Evolutionary conservation across 768 basidiomycete species (phyloP).

Genomic region (Mycena polygramma): DNA sequence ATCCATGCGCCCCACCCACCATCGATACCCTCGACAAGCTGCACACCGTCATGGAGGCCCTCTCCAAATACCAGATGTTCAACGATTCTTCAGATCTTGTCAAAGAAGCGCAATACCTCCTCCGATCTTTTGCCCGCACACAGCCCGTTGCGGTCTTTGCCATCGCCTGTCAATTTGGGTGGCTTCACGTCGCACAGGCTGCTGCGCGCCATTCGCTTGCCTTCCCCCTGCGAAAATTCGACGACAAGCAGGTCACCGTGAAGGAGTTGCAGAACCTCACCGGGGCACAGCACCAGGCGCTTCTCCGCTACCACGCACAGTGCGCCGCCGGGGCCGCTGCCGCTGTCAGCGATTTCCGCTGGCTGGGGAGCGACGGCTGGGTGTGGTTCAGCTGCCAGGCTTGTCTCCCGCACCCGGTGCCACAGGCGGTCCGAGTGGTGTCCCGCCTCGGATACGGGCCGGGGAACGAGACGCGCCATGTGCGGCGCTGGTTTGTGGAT

Average conservation of each 20-base stretch:
- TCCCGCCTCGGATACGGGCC: not conserved
- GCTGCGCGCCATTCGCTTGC: not conserved
- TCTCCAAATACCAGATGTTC: constrained; percentile 12
- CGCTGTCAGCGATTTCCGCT: not conserved
- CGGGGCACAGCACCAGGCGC: constrained; percentile 13
- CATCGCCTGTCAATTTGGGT: constrained; percentile 6
- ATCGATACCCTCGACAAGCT: constrained; percentile 8
- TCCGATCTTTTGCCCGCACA: not conserved
- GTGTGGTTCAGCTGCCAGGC: constrained; percentile 17
- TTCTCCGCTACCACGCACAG: not conserved
- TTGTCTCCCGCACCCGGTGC: not conserved
- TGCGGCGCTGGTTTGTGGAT: constrained; percentile 13
- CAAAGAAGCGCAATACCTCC: not conserved
- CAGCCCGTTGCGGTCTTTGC: constrained; percentile 6
- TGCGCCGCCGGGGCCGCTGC: not conserved
- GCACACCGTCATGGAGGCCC: constrained; percentile 13
- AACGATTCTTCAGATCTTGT: too few species aligned
- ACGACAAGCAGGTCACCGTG: not conserved
- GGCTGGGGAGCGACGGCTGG: not conserved
- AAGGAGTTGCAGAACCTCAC: constrained; percentile 14
- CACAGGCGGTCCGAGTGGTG: not conserved
- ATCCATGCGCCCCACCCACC: constrained; percentile 6
- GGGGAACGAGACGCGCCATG: constrained; percentile 1
- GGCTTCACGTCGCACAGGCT: not conserved
- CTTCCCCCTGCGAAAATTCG: constrained; percentile 1